Evolutionary conservation across 2,329 filamentous ascomycete genomes (phyloP), one percentile per base, ranked within the genome.

Genomic region (Sphaerulina vaccinii): DNA sequence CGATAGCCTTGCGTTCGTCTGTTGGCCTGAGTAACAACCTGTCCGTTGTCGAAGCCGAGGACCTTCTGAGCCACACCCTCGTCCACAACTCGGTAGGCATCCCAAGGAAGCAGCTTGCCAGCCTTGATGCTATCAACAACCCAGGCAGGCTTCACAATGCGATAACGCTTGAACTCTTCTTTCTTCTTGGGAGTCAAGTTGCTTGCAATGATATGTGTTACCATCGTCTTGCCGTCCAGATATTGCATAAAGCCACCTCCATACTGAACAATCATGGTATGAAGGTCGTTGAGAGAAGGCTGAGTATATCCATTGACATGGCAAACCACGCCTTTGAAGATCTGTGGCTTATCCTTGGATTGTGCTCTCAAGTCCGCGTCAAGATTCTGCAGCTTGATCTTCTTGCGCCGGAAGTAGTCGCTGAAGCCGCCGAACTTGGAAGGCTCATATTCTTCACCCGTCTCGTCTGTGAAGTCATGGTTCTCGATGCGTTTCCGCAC

Each of bases 301-400:
- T 97, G 92, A 0, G 93, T 99, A 68, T 97, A 99, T 42, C 93
- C 93, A 62, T 91, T 95, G 19, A 99, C 87, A 71, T 96, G 89
- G 8, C 86, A 90, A 10, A 96, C 90, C 7, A 97, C 80, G 0
- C 90, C 90, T 61, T 86, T 89, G 77, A 99, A 99, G 46, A 99
- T 90, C 56, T 82, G 83, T 8, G 90, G 89, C 58, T 87, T 89
- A 59, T 86, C 84, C 0, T 75, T 71, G 1, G 84, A 81, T 3
- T 82, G 75, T 24, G 86, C 80, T 52, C 92, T 85, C 38, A 95
- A 76, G 48, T 95, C 83, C 7, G 84, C 85, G 71, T 99, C 93
- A 23, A 93, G 81, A 65, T 99, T 99, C 70, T 97, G 93, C 3
- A 99, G 79, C 68, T 99, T 99, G 70, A 96, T 84, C 77, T 95